phyloP scores from a whole-genome alignment of 768 basidiomycete species.

The Tulasnella sp. region DNA sequence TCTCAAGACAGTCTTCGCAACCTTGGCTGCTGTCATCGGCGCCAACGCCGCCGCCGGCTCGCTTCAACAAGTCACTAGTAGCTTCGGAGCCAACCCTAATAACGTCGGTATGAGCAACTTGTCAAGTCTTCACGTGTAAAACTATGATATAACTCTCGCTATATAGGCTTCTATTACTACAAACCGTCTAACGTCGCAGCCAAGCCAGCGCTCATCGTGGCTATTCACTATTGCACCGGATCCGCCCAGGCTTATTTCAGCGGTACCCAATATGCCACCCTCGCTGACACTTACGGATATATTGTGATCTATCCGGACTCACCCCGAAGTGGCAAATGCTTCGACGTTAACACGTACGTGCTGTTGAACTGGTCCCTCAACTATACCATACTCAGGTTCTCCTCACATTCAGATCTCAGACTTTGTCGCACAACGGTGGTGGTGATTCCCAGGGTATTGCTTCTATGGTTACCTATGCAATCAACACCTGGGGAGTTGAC shows the following conservation, averaged over 20 bases:
- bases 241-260: constrained; percentile 52
- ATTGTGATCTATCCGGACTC: constrained; percentile 49
- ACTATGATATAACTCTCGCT: constrained; percentile 35
- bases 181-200: constrained; percentile 42
- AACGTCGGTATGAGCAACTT: background rate
- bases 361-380: constrained; percentile 35
- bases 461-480: constrained; percentile 22
- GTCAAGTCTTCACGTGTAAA: background rate
- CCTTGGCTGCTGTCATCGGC: background rate
- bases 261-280: constrained; percentile 49
- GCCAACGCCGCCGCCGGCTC: background rate
- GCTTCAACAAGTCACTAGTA: background rate
- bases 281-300: constrained; percentile 50
- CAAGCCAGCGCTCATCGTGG: constrained; percentile 49
- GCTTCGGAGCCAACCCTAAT: constrained; percentile 9
- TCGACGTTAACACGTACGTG: background rate
- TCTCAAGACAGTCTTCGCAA: background rate
- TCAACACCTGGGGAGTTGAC: constrained; percentile 17
- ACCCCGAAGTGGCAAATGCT: background rate
- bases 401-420: constrained; percentile 41
- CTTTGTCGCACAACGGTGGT: constrained; percentile 54
- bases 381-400: constrained; percentile 55
- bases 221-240: constrained; percentile 50
- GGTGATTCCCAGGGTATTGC: constrained; percentile 41
- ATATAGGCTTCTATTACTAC: constrained; percentile 18